phyloP scores from a whole-genome alignment of 805 yeast genomes.

The Wickerhamiella musiphila region DNA sequence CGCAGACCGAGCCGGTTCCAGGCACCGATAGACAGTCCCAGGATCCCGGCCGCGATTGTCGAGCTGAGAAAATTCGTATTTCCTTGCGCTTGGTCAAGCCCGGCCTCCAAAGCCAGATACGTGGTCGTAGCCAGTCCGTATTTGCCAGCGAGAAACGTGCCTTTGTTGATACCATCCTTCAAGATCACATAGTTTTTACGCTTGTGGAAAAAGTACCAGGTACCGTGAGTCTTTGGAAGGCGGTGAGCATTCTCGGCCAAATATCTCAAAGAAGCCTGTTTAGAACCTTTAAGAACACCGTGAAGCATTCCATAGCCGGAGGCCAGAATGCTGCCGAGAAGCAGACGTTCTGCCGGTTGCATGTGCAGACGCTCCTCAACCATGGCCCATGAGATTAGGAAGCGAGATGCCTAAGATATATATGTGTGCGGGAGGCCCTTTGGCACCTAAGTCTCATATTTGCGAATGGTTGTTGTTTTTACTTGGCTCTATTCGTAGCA shows the following conservation, averaged over 20 bases:
- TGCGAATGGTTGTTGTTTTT: no score
- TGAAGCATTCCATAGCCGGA: conserved; percentile 17
- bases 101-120: conserved; percentile 45
- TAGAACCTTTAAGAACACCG: conserved; percentile 47
- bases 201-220: conserved; percentile 81
- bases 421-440: no score
- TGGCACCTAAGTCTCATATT: no score
- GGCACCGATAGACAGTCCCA: conserved; percentile 37
- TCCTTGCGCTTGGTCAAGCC: conserved; percentile 36
- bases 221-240: conserved; percentile 57
- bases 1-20: conserved; percentile 19
- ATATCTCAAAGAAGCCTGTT: conserved; percentile 36
- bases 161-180: conserved; percentile 34
- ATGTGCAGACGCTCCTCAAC: conserved; percentile 3
- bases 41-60: conserved; percentile 33
- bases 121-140: conserved; percentile 29
- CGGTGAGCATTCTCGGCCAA: conserved; percentile 73
- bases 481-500: no score
- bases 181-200: conserved; percentile 62
- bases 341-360: conserved; percentile 6
- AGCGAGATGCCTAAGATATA: no score
- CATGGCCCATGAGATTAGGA: no score
- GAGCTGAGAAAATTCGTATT: conserved; percentile 47
- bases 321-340: conserved; percentile 9
- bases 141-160: conserved; percentile 28